Base-by-base conservation (phyloP, 1,139 yeast species). In the Wickerhamiella infanticola region DNA sequence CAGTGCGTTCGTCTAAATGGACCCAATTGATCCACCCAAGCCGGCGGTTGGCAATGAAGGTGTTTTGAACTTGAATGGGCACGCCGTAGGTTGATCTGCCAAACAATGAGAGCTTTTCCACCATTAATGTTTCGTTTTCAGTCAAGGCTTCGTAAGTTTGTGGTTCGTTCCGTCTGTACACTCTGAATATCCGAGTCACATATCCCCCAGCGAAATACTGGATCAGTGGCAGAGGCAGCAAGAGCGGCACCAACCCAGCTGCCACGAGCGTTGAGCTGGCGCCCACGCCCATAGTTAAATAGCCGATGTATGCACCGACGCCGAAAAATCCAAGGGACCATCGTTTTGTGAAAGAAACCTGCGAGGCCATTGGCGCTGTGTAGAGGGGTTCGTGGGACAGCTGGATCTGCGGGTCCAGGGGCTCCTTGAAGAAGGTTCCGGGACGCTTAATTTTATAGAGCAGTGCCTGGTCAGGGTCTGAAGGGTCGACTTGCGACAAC, bases 71-170 rank as follows among this genome's bases (percentile, higher is more conserved):
- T 37, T 64, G 65, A 43, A 81, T 67, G 35, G 79, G 65, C 46
- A 77, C 75, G 54, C 80, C 80, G 61, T 72, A 77, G 3, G 81
- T 73, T 38, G 73, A 73, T 45, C 81, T 72, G 0, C 94, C 94
- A 9, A 81, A 73, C 55, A 73, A 61, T 25, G 75, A 73, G 48
- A 83, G 67, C 59, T 80, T 80, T 58, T 82, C 90, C 48, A 81
- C 63, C n/a, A 82, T 68, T 48, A 83, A 63, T 13, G 73, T 70
- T 58, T 83, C 94, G 58, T 81, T 77, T 6, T 62, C 57, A 9
- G 72, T 64, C 54, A 83, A 66, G 55, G 72, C 74, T 43, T 78
- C 82, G 49, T 76, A 66, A 0, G 83, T 78, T 58, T 82, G 90
- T 0, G 81, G 77, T 43, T 58, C 63, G 51, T 74, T 73, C 24